Evolutionary conservation across 208 protist genomes (phyloP), one percentile per base, ranked within the genome.

Genomic region (Porcisia deanei): DNA sequence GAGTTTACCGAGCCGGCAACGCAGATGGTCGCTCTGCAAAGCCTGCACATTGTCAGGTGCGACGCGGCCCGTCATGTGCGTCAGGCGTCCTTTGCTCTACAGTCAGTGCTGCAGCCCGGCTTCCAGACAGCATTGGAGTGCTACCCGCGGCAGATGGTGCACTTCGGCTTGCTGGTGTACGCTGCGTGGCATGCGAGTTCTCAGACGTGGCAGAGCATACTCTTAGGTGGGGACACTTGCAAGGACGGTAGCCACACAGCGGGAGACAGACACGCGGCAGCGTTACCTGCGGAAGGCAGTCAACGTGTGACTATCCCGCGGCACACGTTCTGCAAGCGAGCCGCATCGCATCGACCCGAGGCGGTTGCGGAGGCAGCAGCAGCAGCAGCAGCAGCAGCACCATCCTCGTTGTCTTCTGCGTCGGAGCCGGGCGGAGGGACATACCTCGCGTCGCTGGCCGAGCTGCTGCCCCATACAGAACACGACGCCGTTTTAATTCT

Each of bases 121-220:
- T 25, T 58, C 37, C 75, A 71, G 8, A 71, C 85, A 1, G 77
- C 83, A 22, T 66, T 94, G 37, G 88, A 96, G 61, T 93, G 88
- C 81, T 96, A 96, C 75, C 86, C 92, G 3, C 76, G 80, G 2
- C 92, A 94, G 54, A 92, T 96, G 89, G 47, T 96, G 9, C 85
- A 94, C 75, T 91, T 96, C 73, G 89, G 86, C 1, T 30, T 93
- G 18, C 71, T 90, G 3, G 81, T 78, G 63, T 88, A 88, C 68
- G 82, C 79, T 0, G 73, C 90, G 43, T 94, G 89, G 91, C 73
- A 81, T 16, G 77, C 73, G 2, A 55, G n/a, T 10, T 2, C 69
- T 12, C 49, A 43, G 20, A 20, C 39, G 39, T 76, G 71, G 75
- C 1, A 43, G 1, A 25, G 18, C 20, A 2, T 79, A 30, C 30